Conservation (phyloP, 192 early-diverging fungal species). For the Backusella luteola region DNA sequence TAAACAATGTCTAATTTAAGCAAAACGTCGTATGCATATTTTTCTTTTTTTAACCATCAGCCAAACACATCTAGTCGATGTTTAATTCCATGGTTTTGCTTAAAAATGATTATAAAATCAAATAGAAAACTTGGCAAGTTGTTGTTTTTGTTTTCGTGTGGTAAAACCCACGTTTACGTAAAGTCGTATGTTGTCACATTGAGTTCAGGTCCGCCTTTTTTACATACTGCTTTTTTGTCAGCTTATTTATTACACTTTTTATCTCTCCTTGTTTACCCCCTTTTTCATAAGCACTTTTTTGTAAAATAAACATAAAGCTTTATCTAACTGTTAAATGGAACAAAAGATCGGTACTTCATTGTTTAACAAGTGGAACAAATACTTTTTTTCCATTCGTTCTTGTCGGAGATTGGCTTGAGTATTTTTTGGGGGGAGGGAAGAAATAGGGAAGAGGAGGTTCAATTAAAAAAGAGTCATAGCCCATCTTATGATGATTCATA, state of each 20-base stretch:
- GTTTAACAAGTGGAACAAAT: background rate
- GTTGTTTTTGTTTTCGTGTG: background rate
- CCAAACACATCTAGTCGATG: background rate
- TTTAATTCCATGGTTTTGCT: background rate
- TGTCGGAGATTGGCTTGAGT: background rate
- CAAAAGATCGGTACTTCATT: background rate
- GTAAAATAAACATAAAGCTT: background rate
- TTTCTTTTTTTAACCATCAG: no score
- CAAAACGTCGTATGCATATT: background rate
- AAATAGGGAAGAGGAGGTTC: background rate
- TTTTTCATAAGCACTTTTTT: background rate
- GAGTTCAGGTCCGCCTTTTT: background rate
- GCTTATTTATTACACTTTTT: background rate
- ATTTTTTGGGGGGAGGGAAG: background rate
- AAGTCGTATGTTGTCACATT: background rate
- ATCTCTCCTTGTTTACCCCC: background rate
- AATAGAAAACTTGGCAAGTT: conserved; percentile 5
- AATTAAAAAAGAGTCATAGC: background rate
- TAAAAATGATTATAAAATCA: background rate
- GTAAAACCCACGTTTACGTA: background rate
- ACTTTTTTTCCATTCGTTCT: background rate
- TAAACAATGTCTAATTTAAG: background rate
- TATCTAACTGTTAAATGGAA: background rate
- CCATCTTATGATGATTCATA: conserved; percentile 1
- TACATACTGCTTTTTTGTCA: background rate